Evolutionary conservation across 1,284 basidiomycete species (phyloP).

Genomic region (Trichosporon inkin): DNA sequence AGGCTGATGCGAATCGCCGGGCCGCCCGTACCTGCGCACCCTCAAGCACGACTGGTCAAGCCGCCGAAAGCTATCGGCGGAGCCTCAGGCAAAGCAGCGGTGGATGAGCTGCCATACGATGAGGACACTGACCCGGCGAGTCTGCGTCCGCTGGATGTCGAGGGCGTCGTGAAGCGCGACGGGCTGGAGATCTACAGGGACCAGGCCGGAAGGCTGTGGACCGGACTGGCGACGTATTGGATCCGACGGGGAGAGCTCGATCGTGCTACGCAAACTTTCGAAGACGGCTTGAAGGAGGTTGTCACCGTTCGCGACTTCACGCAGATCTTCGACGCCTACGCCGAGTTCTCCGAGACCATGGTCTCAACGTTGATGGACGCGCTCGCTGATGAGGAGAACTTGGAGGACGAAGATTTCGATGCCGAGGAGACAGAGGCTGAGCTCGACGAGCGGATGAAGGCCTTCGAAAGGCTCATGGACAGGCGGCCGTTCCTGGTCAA

Average conservation of each 20-base stretch:
- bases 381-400: constrained; percentile 56
- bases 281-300: constrained; percentile 75
- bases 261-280: constrained; percentile 79
- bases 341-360: constrained; percentile 87
- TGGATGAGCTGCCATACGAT: constrained; percentile 57
- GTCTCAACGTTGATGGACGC: constrained; percentile 89
- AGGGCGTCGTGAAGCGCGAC: constrained; percentile 75
- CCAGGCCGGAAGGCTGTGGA: constrained; percentile 94
- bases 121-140: constrained; percentile 78
- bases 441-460: constrained; percentile 82
- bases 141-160: constrained; percentile 74
- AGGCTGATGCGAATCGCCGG: constrained; percentile 71
- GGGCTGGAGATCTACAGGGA: constrained; percentile 88
- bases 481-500: constrained; percentile 93
- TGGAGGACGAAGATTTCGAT: constrained; percentile 68
- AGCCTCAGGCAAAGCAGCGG: constrained; percentile 50
- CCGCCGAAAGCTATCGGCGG: constrained; percentile 23
- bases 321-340: constrained; percentile 95
- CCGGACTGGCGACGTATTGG: constrained; percentile 96
- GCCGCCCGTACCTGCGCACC: constrained; percentile 59
- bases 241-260: constrained; percentile 96
- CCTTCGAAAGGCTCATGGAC: constrained; percentile 93
- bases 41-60: constrained; percentile 28
- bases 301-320: constrained; percentile 96
- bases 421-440: constrained; percentile 75